Percentiles rank a stretch among this genome's conserved stretches.
These are phyloP conservation scores for Kluyveromyces sp. DNA, from an alignment of 1,139 yeast species.

Conservation along the genomic window DNA sequence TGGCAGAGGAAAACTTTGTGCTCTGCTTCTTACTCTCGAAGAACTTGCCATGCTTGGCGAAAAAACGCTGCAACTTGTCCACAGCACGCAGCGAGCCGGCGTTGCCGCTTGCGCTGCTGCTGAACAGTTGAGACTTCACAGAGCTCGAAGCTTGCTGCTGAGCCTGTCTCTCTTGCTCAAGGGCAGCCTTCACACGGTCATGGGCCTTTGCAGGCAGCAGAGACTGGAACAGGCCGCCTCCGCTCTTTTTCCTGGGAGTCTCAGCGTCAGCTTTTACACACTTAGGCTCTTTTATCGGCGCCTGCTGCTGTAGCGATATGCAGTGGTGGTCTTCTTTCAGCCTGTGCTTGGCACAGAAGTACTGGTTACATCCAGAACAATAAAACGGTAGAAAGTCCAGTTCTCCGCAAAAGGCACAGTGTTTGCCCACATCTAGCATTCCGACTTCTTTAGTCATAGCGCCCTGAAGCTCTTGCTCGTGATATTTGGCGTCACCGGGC, in stretches of 20 bases:
- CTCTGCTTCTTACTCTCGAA: constrained; percentile 12
- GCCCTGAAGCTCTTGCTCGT: not conserved
- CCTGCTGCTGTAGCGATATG: constrained; percentile 9
- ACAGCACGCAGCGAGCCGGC: constrained; percentile 34
- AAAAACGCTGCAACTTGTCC: constrained; percentile 41
- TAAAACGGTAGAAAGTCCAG: constrained; percentile 65
- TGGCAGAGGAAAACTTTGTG: constrained; percentile 18
- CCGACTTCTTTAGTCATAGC: constrained; percentile 31
- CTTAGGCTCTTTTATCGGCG: not conserved
- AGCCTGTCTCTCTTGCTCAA: not conserved
- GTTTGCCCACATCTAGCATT: constrained; percentile 62
- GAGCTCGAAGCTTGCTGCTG: constrained; percentile 3
- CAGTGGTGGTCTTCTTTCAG: constrained; percentile 44
- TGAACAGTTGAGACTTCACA: constrained; percentile 27
- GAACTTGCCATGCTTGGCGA: constrained; percentile 24
- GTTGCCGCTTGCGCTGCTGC: constrained; percentile 16
- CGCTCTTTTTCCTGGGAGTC: constrained; percentile 17
- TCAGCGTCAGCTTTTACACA: no score
- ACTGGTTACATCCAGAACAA: constrained; percentile 50
- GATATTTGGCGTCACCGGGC: not conserved
- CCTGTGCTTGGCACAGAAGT: constrained; percentile 56
- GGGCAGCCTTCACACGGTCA: constrained; percentile 34
- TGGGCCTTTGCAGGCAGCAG: constrained; percentile 53
- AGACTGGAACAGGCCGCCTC: constrained; percentile 28
- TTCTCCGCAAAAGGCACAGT: constrained; percentile 56